phyloP scores from a whole-genome alignment of 1,284 basidiomycete genomes.

The Wolfiporia cocos region DNA sequence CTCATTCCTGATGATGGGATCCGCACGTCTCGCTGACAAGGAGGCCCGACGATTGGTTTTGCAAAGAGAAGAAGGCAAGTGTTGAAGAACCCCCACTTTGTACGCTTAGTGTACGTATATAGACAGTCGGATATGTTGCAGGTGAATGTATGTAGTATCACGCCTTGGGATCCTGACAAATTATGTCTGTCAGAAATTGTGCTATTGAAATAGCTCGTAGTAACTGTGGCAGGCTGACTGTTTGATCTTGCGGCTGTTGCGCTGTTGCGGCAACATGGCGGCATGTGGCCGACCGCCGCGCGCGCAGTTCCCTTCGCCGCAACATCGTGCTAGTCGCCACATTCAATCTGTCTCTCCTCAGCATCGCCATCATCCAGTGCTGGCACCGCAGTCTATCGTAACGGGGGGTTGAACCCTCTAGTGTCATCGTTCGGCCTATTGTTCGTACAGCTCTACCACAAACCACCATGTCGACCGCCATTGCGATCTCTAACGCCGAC shows the following conservation, averaged over 20 bases:
- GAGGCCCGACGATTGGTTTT: background rate
- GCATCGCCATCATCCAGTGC: slow-evolving; percentile 5
- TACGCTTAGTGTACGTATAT: slow-evolving; percentile 7
- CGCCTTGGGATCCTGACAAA: too few species aligned
- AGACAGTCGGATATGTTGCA: slow-evolving; percentile 3
- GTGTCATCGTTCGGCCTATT: background rate
- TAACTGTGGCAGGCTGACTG: too few species aligned
- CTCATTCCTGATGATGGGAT: slow-evolving; percentile 43
- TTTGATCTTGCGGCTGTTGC: background rate
- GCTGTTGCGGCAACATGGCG: too few species aligned
- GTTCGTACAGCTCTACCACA: background rate
- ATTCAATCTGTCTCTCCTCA: too few species aligned
- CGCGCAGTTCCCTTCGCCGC: too few species aligned
- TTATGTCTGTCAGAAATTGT: background rate
- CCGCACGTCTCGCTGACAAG: background rate
- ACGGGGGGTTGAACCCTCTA: background rate
- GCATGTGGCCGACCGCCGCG: too few species aligned
- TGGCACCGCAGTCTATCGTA: slow-evolving; percentile 1
- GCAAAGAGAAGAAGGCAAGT: slow-evolving; percentile 1
- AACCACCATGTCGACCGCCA: slow-evolving; percentile 17
- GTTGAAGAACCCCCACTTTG: slow-evolving; percentile 5
- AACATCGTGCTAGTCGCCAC: too few species aligned
- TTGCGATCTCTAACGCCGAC: slow-evolving; percentile 8
- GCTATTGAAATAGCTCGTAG: too few species aligned
- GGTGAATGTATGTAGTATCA: slow-evolving; percentile 9